These are phyloP conservation scores for Candida hungchunana DNA, from an alignment of 805 yeast species.

Conservation along the genomic window DNA sequence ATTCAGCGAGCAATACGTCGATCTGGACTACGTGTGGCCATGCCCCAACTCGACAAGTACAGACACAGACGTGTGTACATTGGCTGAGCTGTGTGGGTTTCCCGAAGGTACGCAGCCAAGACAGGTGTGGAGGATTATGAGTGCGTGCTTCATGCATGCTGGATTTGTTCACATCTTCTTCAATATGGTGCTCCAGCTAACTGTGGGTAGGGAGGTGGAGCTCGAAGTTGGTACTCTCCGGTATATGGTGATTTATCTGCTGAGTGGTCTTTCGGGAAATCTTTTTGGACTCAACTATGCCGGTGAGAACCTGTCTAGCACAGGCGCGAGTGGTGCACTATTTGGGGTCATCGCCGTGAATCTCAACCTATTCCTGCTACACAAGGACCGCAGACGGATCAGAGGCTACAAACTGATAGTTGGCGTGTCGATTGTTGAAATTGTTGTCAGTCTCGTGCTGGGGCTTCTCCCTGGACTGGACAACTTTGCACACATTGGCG, in stretches of 20 bases:
- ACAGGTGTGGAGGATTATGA: constrained; percentile 67
- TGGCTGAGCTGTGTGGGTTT: constrained; percentile 59
- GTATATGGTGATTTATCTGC: constrained; percentile 50
- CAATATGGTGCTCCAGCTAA: constrained; percentile 56
- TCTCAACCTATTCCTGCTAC: constrained; percentile 46
- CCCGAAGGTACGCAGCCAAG: constrained; percentile 41
- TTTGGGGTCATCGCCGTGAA: constrained; percentile 68
- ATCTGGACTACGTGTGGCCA: constrained; percentile 47
- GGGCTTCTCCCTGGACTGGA: constrained; percentile 73
- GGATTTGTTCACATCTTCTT: constrained; percentile 66
- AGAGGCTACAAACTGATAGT: constrained; percentile 44
- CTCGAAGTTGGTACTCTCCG: constrained; percentile 49
- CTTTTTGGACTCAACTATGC: constrained; percentile 66
- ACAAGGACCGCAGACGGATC: constrained; percentile 45
- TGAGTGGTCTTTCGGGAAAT: constrained; percentile 64
- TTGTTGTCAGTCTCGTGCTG: constrained; percentile 53
- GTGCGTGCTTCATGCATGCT: constrained; percentile 72
- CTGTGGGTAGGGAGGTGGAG: constrained; percentile 60
- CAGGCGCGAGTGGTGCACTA: constrained; percentile 70
- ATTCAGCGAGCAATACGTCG: constrained; percentile 55
- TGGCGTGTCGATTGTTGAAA: constrained; percentile 47
- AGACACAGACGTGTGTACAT: constrained; percentile 51
- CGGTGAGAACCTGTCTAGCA: constrained; percentile 59
- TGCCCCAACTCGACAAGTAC: constrained; percentile 62
- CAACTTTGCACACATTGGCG: constrained; percentile 74